Evolutionary conservation across 2,329 filamentous ascomycete species (phyloP).

Genomic region (Xylariaceae sp.): DNA sequence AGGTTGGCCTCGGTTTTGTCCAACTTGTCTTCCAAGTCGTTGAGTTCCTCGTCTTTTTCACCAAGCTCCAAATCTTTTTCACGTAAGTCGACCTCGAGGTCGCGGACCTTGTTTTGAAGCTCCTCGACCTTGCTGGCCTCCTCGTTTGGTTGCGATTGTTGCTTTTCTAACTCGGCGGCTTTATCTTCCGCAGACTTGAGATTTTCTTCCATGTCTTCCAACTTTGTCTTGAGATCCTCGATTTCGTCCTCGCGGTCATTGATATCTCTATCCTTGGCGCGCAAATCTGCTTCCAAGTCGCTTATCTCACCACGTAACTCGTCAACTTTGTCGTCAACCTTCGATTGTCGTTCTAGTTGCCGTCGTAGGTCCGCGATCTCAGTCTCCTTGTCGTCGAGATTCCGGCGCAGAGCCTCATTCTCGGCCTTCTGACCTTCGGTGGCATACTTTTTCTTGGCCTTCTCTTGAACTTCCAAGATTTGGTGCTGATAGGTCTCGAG

Average conservation of each 20-base stretch:
- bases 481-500: conserved; percentile 80
- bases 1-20: conserved; percentile 54
- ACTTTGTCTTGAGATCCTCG: conserved; percentile 58
- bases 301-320: conserved; percentile 69
- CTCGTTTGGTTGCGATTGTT: conserved; percentile 40
- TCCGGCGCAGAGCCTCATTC: conserved; percentile 53
- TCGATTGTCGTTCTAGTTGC: conserved; percentile 54
- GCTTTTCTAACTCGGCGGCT: conserved; percentile 19
- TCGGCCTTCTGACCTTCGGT: conserved; percentile 65
- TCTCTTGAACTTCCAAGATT: conserved; percentile 77
- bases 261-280: conserved; percentile 70
- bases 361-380: conserved; percentile 59
- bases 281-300: conserved; percentile 70
- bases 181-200: conserved; percentile 30
- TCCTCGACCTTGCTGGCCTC: conserved; percentile 37
- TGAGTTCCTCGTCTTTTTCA: conserved; percentile 48
- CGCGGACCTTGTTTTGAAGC: conserved; percentile 45
- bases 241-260: conserved; percentile 73
- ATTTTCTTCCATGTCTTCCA: conserved; percentile 44
- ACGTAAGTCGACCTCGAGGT: conserved; percentile 52
- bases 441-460: conserved; percentile 69
- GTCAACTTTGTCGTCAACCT: conserved; percentile 56
- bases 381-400: conserved; percentile 55
- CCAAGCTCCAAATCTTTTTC: conserved; percentile 57
- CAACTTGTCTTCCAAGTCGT: conserved; percentile 46